phyloP scores from a whole-genome alignment of 768 basidiomycete species.

The Mycena rosella region DNA sequence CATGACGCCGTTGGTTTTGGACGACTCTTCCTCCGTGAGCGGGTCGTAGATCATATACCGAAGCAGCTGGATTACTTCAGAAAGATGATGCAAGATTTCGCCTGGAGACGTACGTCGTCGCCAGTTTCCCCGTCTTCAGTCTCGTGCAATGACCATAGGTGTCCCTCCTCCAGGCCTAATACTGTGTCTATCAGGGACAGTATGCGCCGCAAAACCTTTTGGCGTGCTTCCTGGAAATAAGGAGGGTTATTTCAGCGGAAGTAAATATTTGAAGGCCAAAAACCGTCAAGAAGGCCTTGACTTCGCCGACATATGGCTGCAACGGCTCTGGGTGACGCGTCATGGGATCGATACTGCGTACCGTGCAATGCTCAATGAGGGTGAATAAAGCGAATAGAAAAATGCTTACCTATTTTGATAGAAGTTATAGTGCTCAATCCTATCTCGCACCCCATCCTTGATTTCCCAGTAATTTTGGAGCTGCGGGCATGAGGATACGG shows the following conservation, averaged over 20 bases:
- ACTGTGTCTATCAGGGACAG: slow-evolving; percentile 47
- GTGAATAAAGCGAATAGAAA: no score
- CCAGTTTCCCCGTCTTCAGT: slow-evolving; percentile 42
- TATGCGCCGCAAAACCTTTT: slow-evolving; percentile 48
- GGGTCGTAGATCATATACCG: slow-evolving; percentile 54
- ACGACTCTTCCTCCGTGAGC: slow-evolving; percentile 44
- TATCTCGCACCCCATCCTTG: slow-evolving; percentile 50
- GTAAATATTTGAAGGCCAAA: neutral
- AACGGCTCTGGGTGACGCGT: slow-evolving; percentile 46
- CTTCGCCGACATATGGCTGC: slow-evolving; percentile 46
- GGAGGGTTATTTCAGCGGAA: no score
- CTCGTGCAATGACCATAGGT: slow-evolving; percentile 49
- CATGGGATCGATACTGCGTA: slow-evolving; percentile 46
- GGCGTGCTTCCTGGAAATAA: slow-evolving; percentile 40
- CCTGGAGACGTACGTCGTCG: slow-evolving; percentile 42
- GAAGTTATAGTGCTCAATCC: slow-evolving; percentile 52
- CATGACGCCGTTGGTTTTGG: slow-evolving; percentile 51
- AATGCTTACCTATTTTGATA: slow-evolving; percentile 43
- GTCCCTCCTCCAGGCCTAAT: slow-evolving; percentile 47
- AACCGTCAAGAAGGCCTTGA: slow-evolving; percentile 46
- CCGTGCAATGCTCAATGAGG: neutral
- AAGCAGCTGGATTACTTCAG: slow-evolving; percentile 37
- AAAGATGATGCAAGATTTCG: neutral
- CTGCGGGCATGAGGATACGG: slow-evolving; percentile 30
- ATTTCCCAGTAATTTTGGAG: slow-evolving; percentile 53